These are phyloP conservation scores for Boletus rex-veris DNA, from an alignment of 768 basidiomycete species.

Conservation along the genomic window DNA sequence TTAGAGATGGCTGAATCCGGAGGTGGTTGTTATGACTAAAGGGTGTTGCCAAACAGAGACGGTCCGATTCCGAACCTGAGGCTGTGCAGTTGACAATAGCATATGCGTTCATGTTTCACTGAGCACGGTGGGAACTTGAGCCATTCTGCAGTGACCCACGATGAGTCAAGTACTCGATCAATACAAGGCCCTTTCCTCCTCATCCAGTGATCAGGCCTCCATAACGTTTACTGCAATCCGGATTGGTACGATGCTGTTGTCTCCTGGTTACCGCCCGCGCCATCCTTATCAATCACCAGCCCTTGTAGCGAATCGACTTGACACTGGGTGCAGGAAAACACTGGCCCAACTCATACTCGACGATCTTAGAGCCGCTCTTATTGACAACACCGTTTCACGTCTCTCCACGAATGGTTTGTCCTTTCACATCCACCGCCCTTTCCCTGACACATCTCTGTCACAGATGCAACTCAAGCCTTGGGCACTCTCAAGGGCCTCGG, in stretches of 20 bases:
- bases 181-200: conserved; percentile 17
- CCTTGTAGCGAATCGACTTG: conserved; percentile 20
- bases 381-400: conserved; percentile 42
- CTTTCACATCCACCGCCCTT: neutral
- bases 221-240: conserved; percentile 14
- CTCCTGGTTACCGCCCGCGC: conserved; percentile 1
- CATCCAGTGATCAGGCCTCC: conserved; percentile 6
- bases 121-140: neutral
- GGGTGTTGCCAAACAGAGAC: conserved; percentile 18
- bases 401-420: conserved; percentile 54
- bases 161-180: conserved; percentile 18
- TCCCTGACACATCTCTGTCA: neutral
- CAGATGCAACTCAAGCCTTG: conserved; percentile 68
- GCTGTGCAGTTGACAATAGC: conserved; percentile 13
- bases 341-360: conserved; percentile 56
- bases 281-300: conserved; percentile 13
- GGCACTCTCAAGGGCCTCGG: conserved; percentile 73
- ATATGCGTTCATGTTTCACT: neutral
- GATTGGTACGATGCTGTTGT: conserved; percentile 9
- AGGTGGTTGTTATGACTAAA: conserved; percentile 20
- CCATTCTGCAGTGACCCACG: neutral
- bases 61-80: conserved; percentile 6
- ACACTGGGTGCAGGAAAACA: conserved; percentile 45
- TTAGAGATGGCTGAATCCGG: conserved; percentile 2
- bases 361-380: conserved; percentile 46